Evolutionary conservation across 2,329 filamentous ascomycete species (phyloP), one percentile per base, ranked within the genome.

Genomic region (Diaporthe longicolla): DNA sequence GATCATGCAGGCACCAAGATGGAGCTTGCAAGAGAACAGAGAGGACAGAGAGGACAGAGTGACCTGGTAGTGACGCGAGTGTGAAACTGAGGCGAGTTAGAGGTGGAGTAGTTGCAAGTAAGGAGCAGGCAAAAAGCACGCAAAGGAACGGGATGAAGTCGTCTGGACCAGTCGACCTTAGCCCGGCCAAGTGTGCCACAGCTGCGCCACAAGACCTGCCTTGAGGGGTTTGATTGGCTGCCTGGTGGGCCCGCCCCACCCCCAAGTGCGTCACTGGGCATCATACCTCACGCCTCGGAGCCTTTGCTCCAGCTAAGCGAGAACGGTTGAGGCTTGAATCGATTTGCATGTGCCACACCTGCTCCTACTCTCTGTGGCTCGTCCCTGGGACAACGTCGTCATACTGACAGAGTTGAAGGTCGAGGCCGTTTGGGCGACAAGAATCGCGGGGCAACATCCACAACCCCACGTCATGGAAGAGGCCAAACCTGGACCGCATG

Each of bases 291-390:
- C 45, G 21, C 9, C 48, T n/a, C 63, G 63, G 63, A 68, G 48
- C 32, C 21, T 68, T 68, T 68, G 48, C 63, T 68, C 63, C 63
- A 26, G 63, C 7, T 68, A 54, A 40, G 45, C 45, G 29, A 19
- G 32, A 29, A 32, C 7, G 15, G 7, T 10, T 68, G 63, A 68
- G 63, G 63, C 63, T 68, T 68, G 63, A 54, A 29, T 40, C 48
- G 48, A 37, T 40, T 68, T 68, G 63, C 63, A 68, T 68, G 63
- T 68, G 48, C 63, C 63, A 68, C 63, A 68, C 24, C 17, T 29
- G 0, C n/a, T 10, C 15, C 15, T 35, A 43, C 40, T 17, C 15
- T 17, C 17, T 43, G 15, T 13, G 37, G 37, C 15, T 50, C 11
- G 7, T 11, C 29, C 63, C 32, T 66, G 26, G 63, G 45, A 24